phyloP scores from a whole-genome alignment of 352 stramenopile species.

The Pythium phragmitis region DNA sequence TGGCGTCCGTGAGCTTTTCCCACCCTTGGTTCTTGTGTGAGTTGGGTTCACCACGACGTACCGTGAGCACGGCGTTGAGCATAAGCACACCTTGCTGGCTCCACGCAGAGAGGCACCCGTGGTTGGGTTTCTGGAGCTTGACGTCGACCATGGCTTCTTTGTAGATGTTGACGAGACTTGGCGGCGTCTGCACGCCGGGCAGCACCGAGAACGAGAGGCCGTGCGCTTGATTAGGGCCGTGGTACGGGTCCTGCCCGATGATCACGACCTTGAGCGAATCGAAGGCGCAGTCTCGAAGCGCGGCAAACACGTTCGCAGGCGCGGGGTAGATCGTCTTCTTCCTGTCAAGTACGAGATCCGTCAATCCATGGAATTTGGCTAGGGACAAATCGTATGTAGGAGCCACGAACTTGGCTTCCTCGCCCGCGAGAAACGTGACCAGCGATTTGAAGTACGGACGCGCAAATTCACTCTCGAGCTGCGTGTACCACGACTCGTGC shows the following conservation, averaged over 20 bases:
- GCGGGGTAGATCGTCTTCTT: constrained; percentile 89
- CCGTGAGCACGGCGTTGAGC: constrained; percentile 98
- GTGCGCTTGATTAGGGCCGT: constrained; percentile 83
- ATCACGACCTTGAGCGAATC: constrained; percentile 92
- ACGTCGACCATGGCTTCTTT: constrained; percentile 93
- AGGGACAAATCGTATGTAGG: not conserved
- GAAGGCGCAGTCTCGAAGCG: constrained; percentile 88
- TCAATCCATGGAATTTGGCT: not conserved
- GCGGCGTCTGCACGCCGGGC: constrained; percentile 87
- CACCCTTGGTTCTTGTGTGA: constrained; percentile 96
- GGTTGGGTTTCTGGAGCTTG: constrained; percentile 62
- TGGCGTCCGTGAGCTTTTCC: constrained; percentile 96
- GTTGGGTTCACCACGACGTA: constrained; percentile 90
- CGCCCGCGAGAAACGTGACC: constrained; percentile 42
- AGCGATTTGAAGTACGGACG: constrained; percentile 50
- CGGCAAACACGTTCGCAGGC: constrained; percentile 83
- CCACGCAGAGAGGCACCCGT: constrained; percentile 93
- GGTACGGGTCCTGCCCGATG: constrained; percentile 92
- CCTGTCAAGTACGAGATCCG: constrained; percentile 10
- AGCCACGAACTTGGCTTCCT: constrained; percentile 39
- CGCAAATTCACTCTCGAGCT: constrained; percentile 51
- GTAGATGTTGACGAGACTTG: constrained; percentile 98
- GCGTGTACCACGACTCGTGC: constrained; percentile 55
- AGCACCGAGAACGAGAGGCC: constrained; percentile 91
- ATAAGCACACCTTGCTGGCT: constrained; percentile 96